Evolutionary conservation across 2,329 filamentous ascomycete species (phyloP), one percentile per base, ranked within the genome.

Genomic region (Domatiomyces globalis): DNA sequence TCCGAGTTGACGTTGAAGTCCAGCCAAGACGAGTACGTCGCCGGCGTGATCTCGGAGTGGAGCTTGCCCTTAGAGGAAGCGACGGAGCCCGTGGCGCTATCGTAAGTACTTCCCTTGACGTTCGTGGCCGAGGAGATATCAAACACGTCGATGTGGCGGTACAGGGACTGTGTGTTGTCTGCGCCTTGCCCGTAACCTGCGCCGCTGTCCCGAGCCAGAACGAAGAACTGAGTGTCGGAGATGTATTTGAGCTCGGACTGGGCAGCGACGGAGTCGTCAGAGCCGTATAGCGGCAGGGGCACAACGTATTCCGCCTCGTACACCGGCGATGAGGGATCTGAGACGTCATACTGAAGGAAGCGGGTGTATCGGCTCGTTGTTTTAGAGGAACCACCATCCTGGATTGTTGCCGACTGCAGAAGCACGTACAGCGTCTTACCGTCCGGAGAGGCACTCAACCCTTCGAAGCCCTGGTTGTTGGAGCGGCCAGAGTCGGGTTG

Each of bases 391-490:
- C 77, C 79, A 45, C 81, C 80, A 55, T 82, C 78, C 60, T 83
- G 79, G 53, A 76, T 73, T 4, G 79, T 68, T 0, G 82, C 81
- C 1, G 78, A 79, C 63, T 88, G 83, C 19, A 85, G 68, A 51
- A 87, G 71, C 1, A 76, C 75, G 61, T 78, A 86, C 9, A 87
- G 69, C 1, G 71, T 77, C 54, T 77, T 79, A 8, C 81, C 80
- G 56, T 84, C 78, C 0, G 74, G 70, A 2, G 76, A 79, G n/a
- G 76, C 66, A 0, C 80, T 82, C 47, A 87, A 66, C 0, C 79
- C 83, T 65, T 87, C 84, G 47, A 87, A 78, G n/a, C 84, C 83
- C 63, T 85, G 82, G 64, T 87, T 87, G 64, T 87, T 86, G 50
- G 74, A 71, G 18, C 84, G 76, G 10, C 84, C 84, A 0, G 74